Evolutionary conservation across 768 basidiomycete genomes (phyloP), one percentile per base, ranked within the genome.

Genomic region (Tephrocybe rancida): DNA sequence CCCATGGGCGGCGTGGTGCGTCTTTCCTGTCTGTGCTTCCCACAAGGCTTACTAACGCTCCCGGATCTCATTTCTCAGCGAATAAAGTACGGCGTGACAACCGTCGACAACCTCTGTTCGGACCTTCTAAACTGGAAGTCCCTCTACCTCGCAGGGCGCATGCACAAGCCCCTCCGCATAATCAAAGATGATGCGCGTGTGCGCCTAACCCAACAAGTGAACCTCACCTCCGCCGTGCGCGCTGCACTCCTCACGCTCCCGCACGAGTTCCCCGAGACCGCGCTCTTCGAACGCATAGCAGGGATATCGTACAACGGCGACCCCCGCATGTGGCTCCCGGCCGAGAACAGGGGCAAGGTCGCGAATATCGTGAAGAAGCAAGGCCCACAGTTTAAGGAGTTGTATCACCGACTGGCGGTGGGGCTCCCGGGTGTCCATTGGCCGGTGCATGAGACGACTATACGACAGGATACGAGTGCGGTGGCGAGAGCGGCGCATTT

Each of bases 11-110:
- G 88, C 46, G 87, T 89, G 62, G 93, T 97, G 69, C 70, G 92
- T 82, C 24, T 50, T 35, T 21, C 54, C 6, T 56, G 46, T 58
- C 48, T 58, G 48, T 19, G 32, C 19, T 39, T 43, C 11, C 6
- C 3, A 10, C 37, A 25, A 19, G 8, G 26, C 34, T 37, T 14
- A 44, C 32, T 26, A 11, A 51, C 27, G 27, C 39, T 21, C 7
- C 18, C 22, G 34, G 35, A 24, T 7, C 27, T 24, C 34, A 16
- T 21, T 49, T 44, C 27, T 9, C 64, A 97, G 92, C 88, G 78
- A 48, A 92, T 98, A 73, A 99, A 99, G 73, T 99, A 99, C 67
- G 97, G 97, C 13, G 86, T 97, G 24, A 95, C 95, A 29, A 93
- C 93, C 0, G 82, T 96, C 8, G 92, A 95, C 63, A 87, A 86